Conservation (phyloP, 2,329 filamentous ascomycete genomes). For the Arthrinium puccinioides region DNA sequence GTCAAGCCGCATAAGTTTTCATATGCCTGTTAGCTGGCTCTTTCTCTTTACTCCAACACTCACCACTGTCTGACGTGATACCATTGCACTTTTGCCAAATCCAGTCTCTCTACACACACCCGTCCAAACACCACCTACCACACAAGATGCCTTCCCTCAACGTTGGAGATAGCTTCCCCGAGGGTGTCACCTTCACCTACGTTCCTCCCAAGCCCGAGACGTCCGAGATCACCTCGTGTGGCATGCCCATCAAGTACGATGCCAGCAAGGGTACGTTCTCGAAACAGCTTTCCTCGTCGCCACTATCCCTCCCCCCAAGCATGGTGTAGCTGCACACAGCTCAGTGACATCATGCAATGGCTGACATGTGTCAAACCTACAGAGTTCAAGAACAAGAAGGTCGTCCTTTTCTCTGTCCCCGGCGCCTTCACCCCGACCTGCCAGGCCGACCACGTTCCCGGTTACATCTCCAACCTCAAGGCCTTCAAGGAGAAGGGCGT, state of each 20-base stretch:
- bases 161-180: conserved; percentile 76
- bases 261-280: conserved; percentile 59
- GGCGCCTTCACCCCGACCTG: conserved; percentile 81
- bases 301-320: too few species aligned
- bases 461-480: conserved; percentile 64
- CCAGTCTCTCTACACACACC: too few species aligned
- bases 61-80: too few species aligned
- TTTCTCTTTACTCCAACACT: too few species aligned
- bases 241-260: conserved; percentile 69
- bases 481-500: conserved; percentile 71
- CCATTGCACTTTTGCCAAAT: too few species aligned
- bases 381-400: conserved; percentile 48
- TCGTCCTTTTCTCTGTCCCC: conserved; percentile 44
- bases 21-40: too few species aligned
- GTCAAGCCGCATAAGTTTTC: too few species aligned
- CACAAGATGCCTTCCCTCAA: conserved; percentile 62
- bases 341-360: too few species aligned
- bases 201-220: conserved; percentile 67
- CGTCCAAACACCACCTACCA: conserved; percentile 1
- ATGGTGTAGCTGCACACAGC: too few species aligned
- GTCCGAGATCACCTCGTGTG: conserved; percentile 65
- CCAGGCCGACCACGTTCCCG: conserved; percentile 70
- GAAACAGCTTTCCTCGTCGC: neutral
- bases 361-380: conserved; percentile 3
- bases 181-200: conserved; percentile 76